These are phyloP conservation scores for Alternaria alternata DNA, from an alignment of 2,329 filamentous ascomycete genomes.

Conservation along the genomic window DNA sequence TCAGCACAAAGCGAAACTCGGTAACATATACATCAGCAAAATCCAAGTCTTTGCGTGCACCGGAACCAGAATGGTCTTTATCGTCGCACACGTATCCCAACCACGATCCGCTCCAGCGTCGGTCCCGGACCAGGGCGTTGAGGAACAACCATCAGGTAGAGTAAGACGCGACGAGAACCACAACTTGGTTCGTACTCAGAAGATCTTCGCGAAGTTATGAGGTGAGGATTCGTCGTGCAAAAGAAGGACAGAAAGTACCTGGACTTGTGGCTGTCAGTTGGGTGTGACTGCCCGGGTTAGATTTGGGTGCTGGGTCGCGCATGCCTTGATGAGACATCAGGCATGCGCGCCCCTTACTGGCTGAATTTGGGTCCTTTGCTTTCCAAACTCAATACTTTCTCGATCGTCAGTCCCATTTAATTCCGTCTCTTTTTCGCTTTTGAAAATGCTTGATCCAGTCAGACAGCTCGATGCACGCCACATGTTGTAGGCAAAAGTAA, in stretches of 20 bases:
- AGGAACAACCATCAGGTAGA: neutral
- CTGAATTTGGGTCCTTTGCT: neutral
- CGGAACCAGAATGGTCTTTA: neutral
- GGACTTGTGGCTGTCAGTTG: neutral
- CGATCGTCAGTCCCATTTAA: neutral
- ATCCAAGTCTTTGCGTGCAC: constrained; percentile 22
- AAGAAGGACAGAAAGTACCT: neutral
- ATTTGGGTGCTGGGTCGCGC: neutral
- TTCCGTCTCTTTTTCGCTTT: neutral
- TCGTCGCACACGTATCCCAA: neutral
- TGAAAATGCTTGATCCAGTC: neutral
- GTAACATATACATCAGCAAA: constrained; percentile 27
- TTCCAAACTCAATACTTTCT: neutral
- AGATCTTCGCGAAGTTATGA: constrained; percentile 6
- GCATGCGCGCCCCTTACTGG: too few species aligned
- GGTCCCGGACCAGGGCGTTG: neutral
- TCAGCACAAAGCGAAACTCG: constrained; percentile 28
- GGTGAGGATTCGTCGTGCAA: neutral
- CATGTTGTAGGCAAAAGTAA: neutral
- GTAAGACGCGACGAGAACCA: neutral
- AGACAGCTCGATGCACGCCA: neutral
- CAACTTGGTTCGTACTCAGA: constrained; percentile 9
- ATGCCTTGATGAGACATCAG: neutral
- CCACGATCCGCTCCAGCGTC: neutral
- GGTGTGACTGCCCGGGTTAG: neutral